Evolutionary conservation across 1,284 basidiomycete species (phyloP), one percentile per base, ranked within the genome.

Genomic region (Retiboletus flavoniger): DNA sequence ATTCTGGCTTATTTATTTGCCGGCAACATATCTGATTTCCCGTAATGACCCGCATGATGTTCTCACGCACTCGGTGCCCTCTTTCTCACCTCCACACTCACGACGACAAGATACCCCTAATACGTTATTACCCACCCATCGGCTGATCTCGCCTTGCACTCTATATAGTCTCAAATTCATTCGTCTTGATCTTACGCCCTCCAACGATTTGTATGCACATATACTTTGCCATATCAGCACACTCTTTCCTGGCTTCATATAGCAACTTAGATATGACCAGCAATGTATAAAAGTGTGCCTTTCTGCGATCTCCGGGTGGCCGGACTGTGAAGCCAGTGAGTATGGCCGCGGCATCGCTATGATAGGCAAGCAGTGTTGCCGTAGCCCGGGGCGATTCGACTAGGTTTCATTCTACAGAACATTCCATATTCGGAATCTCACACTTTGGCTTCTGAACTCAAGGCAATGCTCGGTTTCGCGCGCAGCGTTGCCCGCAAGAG

Each of bases 71-170:
- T 43, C 28, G 55, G 40, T 60, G 50, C 42, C 43, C 43, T 40
- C 48, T 43, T 51, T 57, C 52, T 51, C 55, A 51, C 47, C 34
- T 47, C 43, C 35, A 47, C 56, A 44, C 59, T 57, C 51, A 59
- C 53, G 58, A 59, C 47, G 51, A 67, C 47, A 45, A 38, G 63
- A 69, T 73, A 69, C 67, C 68, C 70, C 65, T 69, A 57, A 63
- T 68, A 61, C 50, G 56, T 55, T 57, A 70, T 71, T 69, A 71
- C 70, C 69, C 68, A 51, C 67, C 65, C 65, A 54, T 45, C 46
- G 49, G 51, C 45, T 53, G 40, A 57, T 47, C 31, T 46, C 50
- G 56, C 34, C 41, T 56, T 45, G 61, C 57, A 58, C 47, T 59
- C 48, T 47, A 47, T 55, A 42, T 49, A 19, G 44, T 47, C 36